Conservation (phyloP, 2,329 filamentous ascomycete species). For the Cercospora canescens region DNA sequence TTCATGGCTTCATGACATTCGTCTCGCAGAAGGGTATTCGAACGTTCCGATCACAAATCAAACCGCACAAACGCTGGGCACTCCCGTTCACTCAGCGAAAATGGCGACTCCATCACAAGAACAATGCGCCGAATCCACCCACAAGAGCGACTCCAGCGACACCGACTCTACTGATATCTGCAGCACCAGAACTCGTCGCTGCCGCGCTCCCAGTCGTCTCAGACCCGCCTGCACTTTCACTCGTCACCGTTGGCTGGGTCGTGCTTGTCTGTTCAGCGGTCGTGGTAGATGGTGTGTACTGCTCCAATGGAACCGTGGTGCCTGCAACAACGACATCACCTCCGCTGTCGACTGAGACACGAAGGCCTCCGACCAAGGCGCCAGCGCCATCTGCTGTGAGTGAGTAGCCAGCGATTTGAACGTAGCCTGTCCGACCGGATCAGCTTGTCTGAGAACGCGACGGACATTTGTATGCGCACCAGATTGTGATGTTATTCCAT, state of each 20-base stretch:
- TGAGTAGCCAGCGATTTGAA: constrained; percentile 22
- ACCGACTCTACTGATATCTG: constrained; percentile 4
- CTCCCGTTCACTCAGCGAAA: background rate
- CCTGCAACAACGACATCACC: constrained; percentile 13
- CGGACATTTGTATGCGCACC: background rate
- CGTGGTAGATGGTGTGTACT: background rate
- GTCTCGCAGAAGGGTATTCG: constrained; percentile 18
- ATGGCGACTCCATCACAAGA: constrained; percentile 10
- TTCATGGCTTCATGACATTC: constrained; percentile 12
- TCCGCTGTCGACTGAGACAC: constrained; percentile 12
- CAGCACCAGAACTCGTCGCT: constrained; percentile 7
- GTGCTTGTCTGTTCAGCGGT: constrained; percentile 4
- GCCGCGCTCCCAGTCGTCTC: background rate
- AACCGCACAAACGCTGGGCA: background rate
- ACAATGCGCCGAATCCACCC: constrained; percentile 19
- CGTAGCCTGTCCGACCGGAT: background rate
- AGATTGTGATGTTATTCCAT: background rate
- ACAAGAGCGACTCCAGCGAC: constrained; percentile 13
- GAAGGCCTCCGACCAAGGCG: constrained; percentile 18
- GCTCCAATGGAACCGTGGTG: constrained; percentile 8
- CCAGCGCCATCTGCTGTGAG: constrained; percentile 17
- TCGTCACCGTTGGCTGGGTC: background rate
- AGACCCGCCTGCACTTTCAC: background rate
- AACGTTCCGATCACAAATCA: constrained; percentile 4
- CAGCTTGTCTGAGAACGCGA: background rate